phyloP scores from a whole-genome alignment of 225 moss, liverwort and hornwort genomes.

The Sphagnum tenellum region DNA sequence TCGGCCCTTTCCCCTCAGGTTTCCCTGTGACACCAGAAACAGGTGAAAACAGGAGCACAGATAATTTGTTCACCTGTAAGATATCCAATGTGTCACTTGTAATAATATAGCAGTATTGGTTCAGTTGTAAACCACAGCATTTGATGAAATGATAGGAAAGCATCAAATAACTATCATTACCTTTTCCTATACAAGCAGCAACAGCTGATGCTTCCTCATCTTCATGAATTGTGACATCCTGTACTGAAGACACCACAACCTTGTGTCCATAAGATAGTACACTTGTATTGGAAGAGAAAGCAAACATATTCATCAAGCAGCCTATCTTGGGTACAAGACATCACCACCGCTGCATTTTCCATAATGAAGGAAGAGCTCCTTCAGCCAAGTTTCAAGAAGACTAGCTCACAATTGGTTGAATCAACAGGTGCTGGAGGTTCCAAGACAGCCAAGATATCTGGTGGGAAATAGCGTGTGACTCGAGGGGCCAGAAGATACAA shows the following conservation, averaged over 20 bases:
- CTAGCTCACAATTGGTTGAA: conserved; percentile 25
- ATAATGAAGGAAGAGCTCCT: not conserved
- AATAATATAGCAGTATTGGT: not conserved
- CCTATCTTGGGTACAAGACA: too few relatives aligned
- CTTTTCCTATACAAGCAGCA: conserved; percentile 10
- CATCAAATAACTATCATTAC: not conserved
- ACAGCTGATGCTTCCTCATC: conserved; percentile 23
- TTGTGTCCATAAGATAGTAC: too few relatives aligned
- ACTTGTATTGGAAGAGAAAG: too few relatives aligned
- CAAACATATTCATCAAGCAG: too few relatives aligned
- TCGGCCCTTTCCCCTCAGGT: not conserved
- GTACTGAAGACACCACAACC: conserved; percentile 11
- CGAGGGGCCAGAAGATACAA: conserved; percentile 91
- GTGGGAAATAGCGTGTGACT: conserved; percentile 80
- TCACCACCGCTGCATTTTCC: not conserved
- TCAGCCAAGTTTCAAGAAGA: not conserved
- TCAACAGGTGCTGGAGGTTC: conserved; percentile 22
- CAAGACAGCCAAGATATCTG: conserved; percentile 58
- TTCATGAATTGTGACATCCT: conserved; percentile 16
- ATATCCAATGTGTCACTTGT: not conserved
- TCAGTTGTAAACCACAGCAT: not conserved
- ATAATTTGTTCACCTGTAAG: not conserved
- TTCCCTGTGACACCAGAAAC: not conserved
- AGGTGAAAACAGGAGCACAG: not conserved
- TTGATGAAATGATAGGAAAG: not conserved